Percentiles rank a stretch among this genome's conserved stretches.
phyloP scores from a whole-genome alignment of 768 basidiomycete species.

The Phylloporus arenicola region DNA sequence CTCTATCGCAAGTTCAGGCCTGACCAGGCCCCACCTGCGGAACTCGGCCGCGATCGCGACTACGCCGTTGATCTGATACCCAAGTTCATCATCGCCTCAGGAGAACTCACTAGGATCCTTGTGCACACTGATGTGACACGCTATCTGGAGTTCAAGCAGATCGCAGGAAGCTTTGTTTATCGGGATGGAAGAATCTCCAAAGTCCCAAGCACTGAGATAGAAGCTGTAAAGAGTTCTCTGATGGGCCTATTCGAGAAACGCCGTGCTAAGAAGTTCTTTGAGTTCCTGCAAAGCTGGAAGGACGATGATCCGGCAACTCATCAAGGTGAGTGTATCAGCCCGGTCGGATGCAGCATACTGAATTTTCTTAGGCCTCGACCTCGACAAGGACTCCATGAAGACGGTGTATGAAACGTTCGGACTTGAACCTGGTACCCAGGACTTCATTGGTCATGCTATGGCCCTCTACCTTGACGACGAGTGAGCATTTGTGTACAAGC shows the following conservation, averaged over 20 bases:
- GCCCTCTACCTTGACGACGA: constrained; percentile 96
- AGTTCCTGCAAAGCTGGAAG: constrained; percentile 92
- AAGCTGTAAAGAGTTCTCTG: constrained; percentile 89
- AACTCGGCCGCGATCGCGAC: constrained; percentile 94
- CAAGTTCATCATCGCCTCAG: constrained; percentile 98
- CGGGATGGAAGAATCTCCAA: constrained; percentile 96
- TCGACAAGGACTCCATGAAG: constrained; percentile 91
- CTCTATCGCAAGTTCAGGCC: constrained; percentile 94
- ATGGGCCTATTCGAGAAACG: constrained; percentile 99
- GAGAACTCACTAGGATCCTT: constrained; percentile 95
- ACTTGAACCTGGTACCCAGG: constrained; percentile 93
- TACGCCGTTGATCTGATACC: constrained; percentile 97
- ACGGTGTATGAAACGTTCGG: constrained; percentile 96
- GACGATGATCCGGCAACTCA: constrained; percentile 95
- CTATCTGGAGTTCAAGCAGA: constrained; percentile 99
- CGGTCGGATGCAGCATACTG: not conserved
- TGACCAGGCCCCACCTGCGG: constrained; percentile 66
- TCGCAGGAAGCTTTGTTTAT: constrained; percentile 96
- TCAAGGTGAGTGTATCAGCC: constrained; percentile 58
- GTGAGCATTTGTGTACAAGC: constrained; percentile 42
- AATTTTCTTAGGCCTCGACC: constrained; percentile 59
- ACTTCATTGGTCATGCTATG: constrained; percentile 99
- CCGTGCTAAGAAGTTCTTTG: constrained; percentile 97
- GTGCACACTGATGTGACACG: constrained; percentile 98
- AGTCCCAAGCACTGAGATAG: constrained; percentile 95